phyloP scores from a whole-genome alignment of 257 asterid species.

The Agastache rugosa region DNA sequence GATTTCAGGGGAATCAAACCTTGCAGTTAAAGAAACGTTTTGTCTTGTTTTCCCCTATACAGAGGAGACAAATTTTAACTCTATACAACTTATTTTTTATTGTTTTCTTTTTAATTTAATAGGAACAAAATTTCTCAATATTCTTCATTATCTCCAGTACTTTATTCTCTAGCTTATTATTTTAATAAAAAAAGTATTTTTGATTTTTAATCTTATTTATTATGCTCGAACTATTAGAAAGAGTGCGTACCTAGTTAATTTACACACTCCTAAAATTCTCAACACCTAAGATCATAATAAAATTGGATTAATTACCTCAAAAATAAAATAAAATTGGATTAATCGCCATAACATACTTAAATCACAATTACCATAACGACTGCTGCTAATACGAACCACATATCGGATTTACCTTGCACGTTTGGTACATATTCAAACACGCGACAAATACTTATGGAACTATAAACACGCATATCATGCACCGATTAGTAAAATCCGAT shows the following conservation, averaged over 20 bases:
- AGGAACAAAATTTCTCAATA: not conserved
- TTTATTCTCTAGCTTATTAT: not conserved
- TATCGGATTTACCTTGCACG: not conserved
- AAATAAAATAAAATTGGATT: not conserved
- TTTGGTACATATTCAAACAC: not conserved
- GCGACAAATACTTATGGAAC: not conserved
- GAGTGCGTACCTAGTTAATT: not conserved
- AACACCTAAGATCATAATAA: not conserved
- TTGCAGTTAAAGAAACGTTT: conserved; percentile 18
- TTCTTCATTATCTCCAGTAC: not conserved
- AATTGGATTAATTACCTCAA: not conserved
- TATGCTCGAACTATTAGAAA: not conserved
- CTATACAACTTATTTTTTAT: not conserved
- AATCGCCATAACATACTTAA: no score
- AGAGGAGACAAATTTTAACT: not conserved
- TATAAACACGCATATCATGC: not conserved
- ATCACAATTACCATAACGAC: no score
- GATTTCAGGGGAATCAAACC: conserved; percentile 26
- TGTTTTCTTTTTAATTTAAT: not conserved
- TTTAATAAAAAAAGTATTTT: not conserved
- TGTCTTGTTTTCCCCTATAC: not conserved
- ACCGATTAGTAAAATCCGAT: not conserved
- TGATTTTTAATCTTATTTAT: not conserved
- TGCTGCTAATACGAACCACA: no score
- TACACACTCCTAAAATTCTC: not conserved